These are phyloP conservation scores for Tremella yokohamensis DNA, from an alignment of 768 basidiomycete species.

Conservation along the genomic window DNA sequence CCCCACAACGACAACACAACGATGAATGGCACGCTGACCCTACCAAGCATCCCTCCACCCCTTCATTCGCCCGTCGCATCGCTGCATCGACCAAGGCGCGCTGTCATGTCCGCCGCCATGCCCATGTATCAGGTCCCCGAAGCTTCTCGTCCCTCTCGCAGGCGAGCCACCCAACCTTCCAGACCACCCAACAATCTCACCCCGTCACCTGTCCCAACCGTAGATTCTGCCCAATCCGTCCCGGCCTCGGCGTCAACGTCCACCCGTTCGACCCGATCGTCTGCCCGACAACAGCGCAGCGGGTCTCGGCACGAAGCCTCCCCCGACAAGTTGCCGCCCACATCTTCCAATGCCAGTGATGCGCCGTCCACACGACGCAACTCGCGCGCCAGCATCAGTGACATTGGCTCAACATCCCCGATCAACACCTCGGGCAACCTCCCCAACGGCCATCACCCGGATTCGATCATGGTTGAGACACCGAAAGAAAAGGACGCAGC, in stretches of 20 bases:
- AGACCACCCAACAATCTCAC: constrained; percentile 1
- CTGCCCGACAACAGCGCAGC: neutral
- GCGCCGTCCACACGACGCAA: too few relatives aligned
- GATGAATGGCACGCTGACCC: constrained; percentile 1
- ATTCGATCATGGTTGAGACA: too few relatives aligned
- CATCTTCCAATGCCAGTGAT: too few relatives aligned
- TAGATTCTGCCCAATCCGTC: neutral
- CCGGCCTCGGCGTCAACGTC: neutral
- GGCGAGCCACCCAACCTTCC: neutral
- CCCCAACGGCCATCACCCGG: too few relatives aligned
- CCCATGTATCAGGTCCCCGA: neutral
- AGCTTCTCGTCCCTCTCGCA: neutral
- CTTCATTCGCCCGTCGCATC: neutral
- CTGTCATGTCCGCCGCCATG: constrained; percentile 4
- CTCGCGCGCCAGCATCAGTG: too few relatives aligned
- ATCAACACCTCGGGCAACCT: too few relatives aligned
- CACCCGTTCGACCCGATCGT: neutral
- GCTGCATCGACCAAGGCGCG: neutral
- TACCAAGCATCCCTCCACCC: neutral
- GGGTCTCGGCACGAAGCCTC: too few relatives aligned
- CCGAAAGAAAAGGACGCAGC: too few relatives aligned
- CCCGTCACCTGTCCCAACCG: neutral
- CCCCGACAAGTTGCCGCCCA: too few relatives aligned
- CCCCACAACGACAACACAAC: too few relatives aligned
- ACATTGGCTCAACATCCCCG: too few relatives aligned